Evolutionary conservation across 2,329 filamentous ascomycete species (phyloP).

Genomic region (Anthostomella pinea): DNA sequence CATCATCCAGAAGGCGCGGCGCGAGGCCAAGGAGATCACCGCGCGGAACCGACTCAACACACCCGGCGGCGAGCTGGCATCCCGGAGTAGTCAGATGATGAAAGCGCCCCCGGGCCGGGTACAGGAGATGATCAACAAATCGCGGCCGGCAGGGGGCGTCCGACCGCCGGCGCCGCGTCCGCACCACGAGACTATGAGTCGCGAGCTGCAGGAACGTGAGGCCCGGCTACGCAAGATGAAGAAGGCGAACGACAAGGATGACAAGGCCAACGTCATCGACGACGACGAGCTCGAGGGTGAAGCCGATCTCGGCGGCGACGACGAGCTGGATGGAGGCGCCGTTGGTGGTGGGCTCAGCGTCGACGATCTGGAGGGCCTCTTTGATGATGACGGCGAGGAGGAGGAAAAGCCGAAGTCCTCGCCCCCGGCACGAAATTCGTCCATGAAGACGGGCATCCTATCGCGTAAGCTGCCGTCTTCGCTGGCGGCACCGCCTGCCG

Average conservation of each 20-base stretch:
- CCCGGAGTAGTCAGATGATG: constrained; percentile 39
- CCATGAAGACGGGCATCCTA: constrained; percentile 1
- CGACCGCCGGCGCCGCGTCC: constrained; percentile 14
- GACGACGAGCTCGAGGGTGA: constrained; percentile 38
- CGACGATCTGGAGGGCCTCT: constrained; percentile 16
- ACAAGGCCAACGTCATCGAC: constrained; percentile 38
- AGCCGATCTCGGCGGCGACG: constrained; percentile 27
- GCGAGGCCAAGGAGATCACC: constrained; percentile 54
- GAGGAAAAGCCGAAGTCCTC: constrained; percentile 8
- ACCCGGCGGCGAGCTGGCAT: constrained; percentile 33
- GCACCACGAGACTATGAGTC: constrained; percentile 12
- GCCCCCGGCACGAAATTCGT: not conserved
- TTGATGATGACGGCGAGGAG: constrained; percentile 23
- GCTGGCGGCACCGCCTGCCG: not conserved
- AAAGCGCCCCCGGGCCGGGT: constrained; percentile 54
- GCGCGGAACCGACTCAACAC: constrained; percentile 46
- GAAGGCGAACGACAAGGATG: constrained; percentile 17
- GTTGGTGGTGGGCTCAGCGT: constrained; percentile 13
- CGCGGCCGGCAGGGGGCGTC: constrained; percentile 26
- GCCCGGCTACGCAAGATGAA: constrained; percentile 35
- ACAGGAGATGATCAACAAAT: constrained; percentile 47
- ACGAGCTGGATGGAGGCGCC: constrained; percentile 28
- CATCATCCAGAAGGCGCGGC: constrained; percentile 54
- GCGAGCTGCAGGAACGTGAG: constrained; percentile 36
- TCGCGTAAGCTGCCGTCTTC: not conserved